Base-by-base conservation (phyloP, 805 yeast species). In the Lipomyces orientalis region DNA sequence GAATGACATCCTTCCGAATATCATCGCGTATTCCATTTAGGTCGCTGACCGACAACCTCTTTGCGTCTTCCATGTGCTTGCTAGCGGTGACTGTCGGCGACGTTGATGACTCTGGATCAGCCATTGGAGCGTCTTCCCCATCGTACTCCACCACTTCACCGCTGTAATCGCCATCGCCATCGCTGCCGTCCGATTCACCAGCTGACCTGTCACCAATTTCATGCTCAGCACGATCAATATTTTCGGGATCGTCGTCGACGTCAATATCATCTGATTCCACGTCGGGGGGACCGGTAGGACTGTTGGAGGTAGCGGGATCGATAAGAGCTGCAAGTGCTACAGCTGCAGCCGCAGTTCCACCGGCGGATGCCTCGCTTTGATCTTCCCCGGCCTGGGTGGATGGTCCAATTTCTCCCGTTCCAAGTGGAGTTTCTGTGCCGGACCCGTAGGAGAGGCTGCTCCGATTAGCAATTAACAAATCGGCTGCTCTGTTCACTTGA, bases 1-100 rank as follows among this genome's bases (percentile, higher is more conserved):
- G 71, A 31, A 74, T 61, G 19, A 76, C 25, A 2, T 57, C 57
- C 29, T 54, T 31, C 56, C 69, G 66, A 16, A 75, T 57, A 4
- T 57, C 61, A n/a, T 71, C 70, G 7, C 76, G 68, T 37, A 76
- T 64, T 7, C 60, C 69, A 57, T 70, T 69, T 59, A 76, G 64
- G 37, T 75, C 76, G 10, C 43, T 10, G 12, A 63, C 66, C 22
- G 49, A 65, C 10, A 19, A 10, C 54, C 5, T 54, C 7, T 39
- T 7, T n/a, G 37, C 4, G 12, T 39, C 56, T 9, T n/a, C 49
- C 8, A 16, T 25, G 10, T 10, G 55, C 29, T 31, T 61, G 14
- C 22, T n/a, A 31, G 35, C 39, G 29, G 61, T n/a, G 16, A 35
- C 49, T n/a, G 59, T 25, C 12, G 59, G n/a, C 25, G 49, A 35